Percentiles rank a stretch among this genome's conserved stretches.
Conservation (phyloP, 1,284 basidiomycete species). For the Pholiota adiposa region DNA sequence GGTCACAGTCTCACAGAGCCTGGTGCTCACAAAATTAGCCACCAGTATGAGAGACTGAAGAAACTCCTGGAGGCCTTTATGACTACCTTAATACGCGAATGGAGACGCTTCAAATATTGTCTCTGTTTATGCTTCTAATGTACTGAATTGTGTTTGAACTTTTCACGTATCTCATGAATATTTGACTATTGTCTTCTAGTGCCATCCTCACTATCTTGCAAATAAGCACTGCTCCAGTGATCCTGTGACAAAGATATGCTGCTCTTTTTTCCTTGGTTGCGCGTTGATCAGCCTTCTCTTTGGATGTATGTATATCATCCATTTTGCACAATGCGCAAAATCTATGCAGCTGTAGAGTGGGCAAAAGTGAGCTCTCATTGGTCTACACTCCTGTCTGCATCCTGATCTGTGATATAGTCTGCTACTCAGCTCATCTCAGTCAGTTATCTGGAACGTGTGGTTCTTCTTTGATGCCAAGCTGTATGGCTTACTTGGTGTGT, state of each 20-base stretch:
- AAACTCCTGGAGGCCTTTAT: slow-evolving; percentile 44
- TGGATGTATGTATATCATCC: slow-evolving; percentile 65
- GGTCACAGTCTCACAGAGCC: background rate
- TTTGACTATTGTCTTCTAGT: slow-evolving; percentile 35
- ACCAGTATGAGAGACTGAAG: slow-evolving; percentile 28
- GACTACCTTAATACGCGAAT: slow-evolving; percentile 46
- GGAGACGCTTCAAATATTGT: slow-evolving; percentile 50
- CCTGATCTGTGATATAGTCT: too few relatives aligned
- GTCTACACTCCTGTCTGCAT: too few relatives aligned
- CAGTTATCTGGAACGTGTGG: slow-evolving; percentile 71
- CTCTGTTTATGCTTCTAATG: slow-evolving; percentile 41
- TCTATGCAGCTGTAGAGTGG: slow-evolving; percentile 66
- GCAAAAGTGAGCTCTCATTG: slow-evolving; percentile 53
- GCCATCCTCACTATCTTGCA: slow-evolving; percentile 69
- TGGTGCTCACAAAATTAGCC: slow-evolving; percentile 15
- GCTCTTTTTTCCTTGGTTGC: slow-evolving; percentile 62
- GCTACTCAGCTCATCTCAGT: background rate
- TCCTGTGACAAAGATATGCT: slow-evolving; percentile 57
- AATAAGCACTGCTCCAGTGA: slow-evolving; percentile 50
- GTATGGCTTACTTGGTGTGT: slow-evolving; percentile 63
- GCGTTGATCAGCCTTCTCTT: slow-evolving; percentile 64
- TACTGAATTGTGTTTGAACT: slow-evolving; percentile 17
- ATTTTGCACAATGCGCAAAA: slow-evolving; percentile 65
- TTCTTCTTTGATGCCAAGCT: slow-evolving; percentile 63
- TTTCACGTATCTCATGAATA: background rate